Conservation (phyloP, 75 land plant genomes). For the Chamaecyparis obtusa region DNA sequence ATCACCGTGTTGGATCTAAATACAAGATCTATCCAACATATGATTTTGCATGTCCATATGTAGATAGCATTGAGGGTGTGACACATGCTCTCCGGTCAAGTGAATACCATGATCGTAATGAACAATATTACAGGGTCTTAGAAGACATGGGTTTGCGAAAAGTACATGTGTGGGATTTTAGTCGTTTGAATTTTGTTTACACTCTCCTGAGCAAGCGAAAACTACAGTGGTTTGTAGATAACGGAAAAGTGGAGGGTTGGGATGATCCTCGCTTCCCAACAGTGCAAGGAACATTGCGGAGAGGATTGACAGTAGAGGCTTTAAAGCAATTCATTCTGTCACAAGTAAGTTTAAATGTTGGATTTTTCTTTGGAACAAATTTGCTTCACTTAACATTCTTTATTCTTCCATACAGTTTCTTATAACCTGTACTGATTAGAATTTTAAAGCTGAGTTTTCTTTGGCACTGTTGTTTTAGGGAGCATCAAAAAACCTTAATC, state of each 20-base stretch:
- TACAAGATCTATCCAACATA: conserved; percentile 95
- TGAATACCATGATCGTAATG: conserved; percentile 94
- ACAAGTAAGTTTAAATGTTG: conserved; percentile 46
- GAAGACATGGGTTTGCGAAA: conserved; percentile 75
- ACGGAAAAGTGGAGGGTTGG: conserved; percentile 95
- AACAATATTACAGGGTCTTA: conserved; percentile 75
- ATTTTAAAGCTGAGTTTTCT: conserved; percentile 10
- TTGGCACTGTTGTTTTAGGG: conserved; percentile 49
- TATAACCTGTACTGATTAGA: neutral
- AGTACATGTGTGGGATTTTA: conserved; percentile 93
- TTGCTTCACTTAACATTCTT: neutral
- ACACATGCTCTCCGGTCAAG: conserved; percentile 95
- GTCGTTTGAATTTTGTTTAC: conserved; percentile 87
- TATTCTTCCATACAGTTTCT: neutral
- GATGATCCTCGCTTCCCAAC: conserved; percentile 97
- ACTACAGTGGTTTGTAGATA: conserved; percentile 94
- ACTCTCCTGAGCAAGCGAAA: conserved; percentile 95
- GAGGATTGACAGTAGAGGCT: conserved; percentile 89
- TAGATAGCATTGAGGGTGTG: conserved; percentile 84
- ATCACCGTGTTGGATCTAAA: conserved; percentile 85
- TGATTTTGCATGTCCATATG: conserved; percentile 97
- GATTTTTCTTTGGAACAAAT: too few species aligned
- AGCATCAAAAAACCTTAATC: conserved; percentile 89
- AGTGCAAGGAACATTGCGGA: conserved; percentile 79
- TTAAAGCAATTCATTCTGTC: conserved; percentile 86